Percentiles rank a stretch among this genome's conserved stretches.
Conservation (phyloP, 2,329 filamentous ascomycete species). For the Sordariomycetes sp. region DNA sequence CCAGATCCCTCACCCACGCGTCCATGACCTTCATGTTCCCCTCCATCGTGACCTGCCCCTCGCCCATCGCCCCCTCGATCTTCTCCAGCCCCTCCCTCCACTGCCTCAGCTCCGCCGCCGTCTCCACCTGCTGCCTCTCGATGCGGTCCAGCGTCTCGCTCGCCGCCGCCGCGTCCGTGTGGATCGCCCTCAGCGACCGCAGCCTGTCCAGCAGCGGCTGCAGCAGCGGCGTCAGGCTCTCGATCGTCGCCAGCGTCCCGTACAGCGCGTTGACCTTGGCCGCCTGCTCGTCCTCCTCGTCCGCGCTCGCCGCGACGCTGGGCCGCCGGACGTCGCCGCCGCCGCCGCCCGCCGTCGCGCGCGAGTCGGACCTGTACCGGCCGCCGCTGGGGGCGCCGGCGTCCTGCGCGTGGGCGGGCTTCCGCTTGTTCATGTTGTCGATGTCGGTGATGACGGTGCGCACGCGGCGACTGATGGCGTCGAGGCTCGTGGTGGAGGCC, state of each 20-base stretch:
- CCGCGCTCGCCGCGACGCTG: conserved; percentile 35
- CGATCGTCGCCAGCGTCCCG: conserved; percentile 77
- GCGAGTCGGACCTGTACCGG: neutral
- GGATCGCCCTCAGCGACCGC: conserved; percentile 71
- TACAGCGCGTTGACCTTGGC: conserved; percentile 89
- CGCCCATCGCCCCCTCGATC: conserved; percentile 64
- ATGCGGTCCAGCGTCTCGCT: conserved; percentile 66
- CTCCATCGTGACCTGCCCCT: conserved; percentile 59
- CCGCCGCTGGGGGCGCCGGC: neutral
- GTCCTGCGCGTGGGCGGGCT: conserved; percentile 12
- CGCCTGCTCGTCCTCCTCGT: conserved; percentile 51
- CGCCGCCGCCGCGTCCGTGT: conserved; percentile 77
- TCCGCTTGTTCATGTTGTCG: conserved; percentile 57
- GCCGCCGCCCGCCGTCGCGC: conserved; percentile 20
- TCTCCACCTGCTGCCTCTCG: conserved; percentile 70
- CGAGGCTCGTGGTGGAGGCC: conserved; percentile 61
- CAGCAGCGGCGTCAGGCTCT: conserved; percentile 72
- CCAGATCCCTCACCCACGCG: conserved; percentile 79
- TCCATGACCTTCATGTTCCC: conserved; percentile 79
- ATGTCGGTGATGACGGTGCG: conserved; percentile 63
- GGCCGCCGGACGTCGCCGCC: conserved; percentile 9
- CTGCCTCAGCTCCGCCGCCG: conserved; percentile 71
- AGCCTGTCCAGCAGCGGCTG: conserved; percentile 79
- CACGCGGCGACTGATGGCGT: conserved; percentile 59
- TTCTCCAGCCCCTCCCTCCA: conserved; percentile 76